Conservation (phyloP, 2,329 filamentous ascomycete species). For the Calycina herbarum region DNA sequence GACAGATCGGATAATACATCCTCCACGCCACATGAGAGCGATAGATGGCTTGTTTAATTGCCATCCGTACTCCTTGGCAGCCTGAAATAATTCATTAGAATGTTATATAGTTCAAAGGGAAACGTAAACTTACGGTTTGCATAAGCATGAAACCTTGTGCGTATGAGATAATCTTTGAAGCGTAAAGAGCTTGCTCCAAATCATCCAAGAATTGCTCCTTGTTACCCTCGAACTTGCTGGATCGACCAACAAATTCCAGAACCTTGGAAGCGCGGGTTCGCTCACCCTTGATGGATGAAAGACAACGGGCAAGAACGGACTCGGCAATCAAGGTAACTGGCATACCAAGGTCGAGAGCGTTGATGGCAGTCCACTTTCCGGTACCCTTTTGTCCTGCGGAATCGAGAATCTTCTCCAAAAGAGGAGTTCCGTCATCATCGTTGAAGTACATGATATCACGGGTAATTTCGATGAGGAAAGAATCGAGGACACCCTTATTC, state of each 20-base stretch:
- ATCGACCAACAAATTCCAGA: slow-evolving; percentile 72
- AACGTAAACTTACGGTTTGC: slow-evolving; percentile 71
- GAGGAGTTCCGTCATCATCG: slow-evolving; percentile 85
- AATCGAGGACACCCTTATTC: slow-evolving; percentile 98
- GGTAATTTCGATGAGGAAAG: slow-evolving; percentile 99
- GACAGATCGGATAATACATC: slow-evolving; percentile 99
- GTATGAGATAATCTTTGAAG: slow-evolving; percentile 99
- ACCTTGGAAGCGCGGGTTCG: slow-evolving; percentile 77
- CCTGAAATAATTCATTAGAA: slow-evolving; percentile 51
- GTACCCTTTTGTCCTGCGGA: slow-evolving; percentile 99
- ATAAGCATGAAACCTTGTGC: slow-evolving; percentile 99
- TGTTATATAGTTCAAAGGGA: not conserved
- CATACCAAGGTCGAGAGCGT: slow-evolving; percentile 97
- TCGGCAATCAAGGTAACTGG: slow-evolving; percentile 97
- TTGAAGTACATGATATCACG: slow-evolving; percentile 98
- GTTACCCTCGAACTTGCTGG: slow-evolving; percentile 81
- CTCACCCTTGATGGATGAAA: slow-evolving; percentile 93
- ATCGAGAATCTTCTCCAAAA: slow-evolving; percentile 99
- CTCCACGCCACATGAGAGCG: slow-evolving; percentile 99
- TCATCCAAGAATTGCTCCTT: slow-evolving; percentile 92
- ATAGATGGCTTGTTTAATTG: slow-evolving; percentile 99
- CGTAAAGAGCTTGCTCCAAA: slow-evolving; percentile 97
- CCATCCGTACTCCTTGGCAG: slow-evolving; percentile 93
- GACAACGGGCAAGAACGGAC: slow-evolving; percentile 90
- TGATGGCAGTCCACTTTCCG: slow-evolving; percentile 99